phyloP scores from a whole-genome alignment of 2,329 filamentous ascomycete genomes.

The Fusarium algeriense region DNA sequence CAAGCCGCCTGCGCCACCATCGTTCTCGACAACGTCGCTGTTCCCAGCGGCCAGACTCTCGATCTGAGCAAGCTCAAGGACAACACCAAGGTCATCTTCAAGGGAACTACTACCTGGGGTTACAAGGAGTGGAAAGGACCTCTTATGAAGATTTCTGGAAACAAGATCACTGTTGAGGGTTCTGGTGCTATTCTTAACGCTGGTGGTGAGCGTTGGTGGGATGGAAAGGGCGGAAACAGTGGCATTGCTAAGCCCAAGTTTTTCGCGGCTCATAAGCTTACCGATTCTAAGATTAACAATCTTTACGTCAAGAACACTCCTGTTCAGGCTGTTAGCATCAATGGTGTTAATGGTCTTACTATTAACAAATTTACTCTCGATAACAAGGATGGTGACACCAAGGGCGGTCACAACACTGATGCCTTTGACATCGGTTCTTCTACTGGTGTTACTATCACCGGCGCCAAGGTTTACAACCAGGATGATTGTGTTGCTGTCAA shows the following conservation, averaged over 20 bases:
- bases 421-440: conserved; percentile 68
- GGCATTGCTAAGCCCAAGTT: conserved; percentile 44
- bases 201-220: conserved; percentile 42
- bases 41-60: conserved; percentile 38
- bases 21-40: conserved; percentile 27
- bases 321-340: conserved; percentile 57
- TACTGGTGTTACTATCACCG: conserved; percentile 62
- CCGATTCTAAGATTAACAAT: conserved; percentile 51
- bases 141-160: conserved; percentile 38
- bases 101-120: conserved; percentile 42
- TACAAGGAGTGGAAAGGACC: conserved; percentile 45
- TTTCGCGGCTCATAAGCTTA: conserved; percentile 41
- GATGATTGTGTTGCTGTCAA: conserved; percentile 71
- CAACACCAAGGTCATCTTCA: conserved; percentile 41
- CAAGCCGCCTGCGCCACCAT: conserved; percentile 38
- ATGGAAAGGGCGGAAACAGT: conserved; percentile 35
- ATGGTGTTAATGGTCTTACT: conserved; percentile 50
- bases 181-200: conserved; percentile 39
- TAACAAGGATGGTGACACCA: conserved; percentile 52
- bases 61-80: conserved; percentile 40
- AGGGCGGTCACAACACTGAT: conserved; percentile 66
- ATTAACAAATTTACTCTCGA: conserved; percentile 56
- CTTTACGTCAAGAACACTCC: conserved; percentile 58
- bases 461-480: conserved; percentile 68
- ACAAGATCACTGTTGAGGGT: conserved; percentile 40